phyloP scores from a whole-genome alignment of 148 eudicot species.

The Silene conica region DNA sequence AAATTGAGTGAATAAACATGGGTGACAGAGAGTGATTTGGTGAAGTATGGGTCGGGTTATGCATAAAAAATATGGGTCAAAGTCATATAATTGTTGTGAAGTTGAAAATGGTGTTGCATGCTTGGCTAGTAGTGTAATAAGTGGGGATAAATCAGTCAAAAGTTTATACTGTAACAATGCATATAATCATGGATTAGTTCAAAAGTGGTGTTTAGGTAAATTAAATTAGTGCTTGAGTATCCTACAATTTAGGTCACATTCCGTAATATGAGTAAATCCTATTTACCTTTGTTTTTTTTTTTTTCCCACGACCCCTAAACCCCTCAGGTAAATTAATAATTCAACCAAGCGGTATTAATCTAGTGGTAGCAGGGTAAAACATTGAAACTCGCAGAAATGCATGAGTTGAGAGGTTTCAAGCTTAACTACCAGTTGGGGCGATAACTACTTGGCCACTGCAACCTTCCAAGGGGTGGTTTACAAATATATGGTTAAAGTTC shows the following conservation, averaged over 20 bases:
- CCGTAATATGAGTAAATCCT: background rate
- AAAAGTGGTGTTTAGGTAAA: slow-evolving; percentile 2
- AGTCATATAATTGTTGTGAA: slow-evolving; percentile 13
- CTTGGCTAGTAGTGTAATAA: slow-evolving; percentile 13
- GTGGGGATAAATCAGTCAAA: slow-evolving; percentile 26
- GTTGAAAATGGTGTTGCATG: slow-evolving; percentile 19
- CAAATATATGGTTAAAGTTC: too few relatives aligned
- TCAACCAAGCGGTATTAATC: too few relatives aligned
- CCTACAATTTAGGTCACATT: slow-evolving; percentile 18
- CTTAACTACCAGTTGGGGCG: too few relatives aligned
- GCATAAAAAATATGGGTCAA: background rate
- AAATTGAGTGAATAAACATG: too few relatives aligned
- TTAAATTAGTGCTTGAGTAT: slow-evolving; percentile 10
- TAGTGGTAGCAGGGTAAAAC: too few relatives aligned
- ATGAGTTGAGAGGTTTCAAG: too few relatives aligned
- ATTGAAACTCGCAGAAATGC: too few relatives aligned
- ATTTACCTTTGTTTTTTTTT: background rate
- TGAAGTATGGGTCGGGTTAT: background rate
- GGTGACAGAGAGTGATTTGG: too few relatives aligned
- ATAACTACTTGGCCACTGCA: too few relatives aligned
- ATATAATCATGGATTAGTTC: slow-evolving; percentile 6
- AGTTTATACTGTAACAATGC: slow-evolving; percentile 12
- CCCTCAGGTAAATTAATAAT: too few relatives aligned
- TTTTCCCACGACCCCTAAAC: background rate
- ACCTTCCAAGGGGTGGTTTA: too few relatives aligned